Base-by-base conservation (phyloP, 78 protist genomes). In the Chrysochromulina parva region DNA sequence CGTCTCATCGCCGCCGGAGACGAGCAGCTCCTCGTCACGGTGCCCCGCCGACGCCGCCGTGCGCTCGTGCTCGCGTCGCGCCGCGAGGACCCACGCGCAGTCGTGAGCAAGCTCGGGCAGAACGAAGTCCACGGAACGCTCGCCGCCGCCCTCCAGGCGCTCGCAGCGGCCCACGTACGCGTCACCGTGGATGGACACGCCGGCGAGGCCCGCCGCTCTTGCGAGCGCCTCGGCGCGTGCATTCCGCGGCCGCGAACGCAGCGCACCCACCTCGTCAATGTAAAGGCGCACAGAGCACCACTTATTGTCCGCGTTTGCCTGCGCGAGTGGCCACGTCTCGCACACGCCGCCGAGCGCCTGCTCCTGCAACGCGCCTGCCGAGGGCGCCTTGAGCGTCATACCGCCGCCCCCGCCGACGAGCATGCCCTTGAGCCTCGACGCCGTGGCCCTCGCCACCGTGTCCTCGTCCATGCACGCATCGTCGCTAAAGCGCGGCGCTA, bases 281-380 rank as follows among this genome's bases (percentile, higher is more conserved):
- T 73, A 73, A 11, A 73, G 50, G 17, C 82, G 82, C 24, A 73
- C 82, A 16, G 22, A 10, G 82, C 19, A 10, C 26, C 55, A 4
- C n/a, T 26, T 55, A 55, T 28, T 28, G n/a, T 6, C 54, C 55
- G 54, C 82, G 13, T 13, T 10, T n/a, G 57, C n/a, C 82, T 28
- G 82, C 53, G 82, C 55, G 57, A 73, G 82, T 2, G 82, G 82
- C 55, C 48, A 73, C n/a, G 82, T 14, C 82, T 73, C 82, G 82
- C 82, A 73, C 20, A 26, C 55, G 28, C 82, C 82, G 82, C 82
- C 82, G 28, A 55, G 55, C 53, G 82, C 82, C n/a, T 19, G 55
- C 82, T 1, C 55, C n/a, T 2, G 17, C 55, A 73, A 5, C 82
- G 82, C n/a, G n/a, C 10, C 54, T 11, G 82, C 82, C 54, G 82